Evolutionary conservation across 495 filamentous ascomycete genomes (phyloP).

Genomic region (Pseudoneurospora amorphoporcata): DNA sequence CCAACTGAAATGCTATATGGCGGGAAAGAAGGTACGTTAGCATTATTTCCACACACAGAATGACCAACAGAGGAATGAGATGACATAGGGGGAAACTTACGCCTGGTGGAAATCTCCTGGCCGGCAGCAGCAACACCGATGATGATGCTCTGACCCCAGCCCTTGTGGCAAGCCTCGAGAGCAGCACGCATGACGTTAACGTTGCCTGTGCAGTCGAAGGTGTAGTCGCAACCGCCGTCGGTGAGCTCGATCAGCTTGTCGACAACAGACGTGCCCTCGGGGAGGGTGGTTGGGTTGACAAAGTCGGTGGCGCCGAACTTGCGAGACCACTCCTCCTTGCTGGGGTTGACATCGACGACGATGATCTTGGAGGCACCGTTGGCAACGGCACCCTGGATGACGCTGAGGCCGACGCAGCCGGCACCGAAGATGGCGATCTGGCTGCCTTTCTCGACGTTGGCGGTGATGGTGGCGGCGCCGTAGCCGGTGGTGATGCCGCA

Average conservation of each 20-base stretch:
- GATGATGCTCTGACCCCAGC: slow-evolving; percentile 96
- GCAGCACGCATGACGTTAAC: slow-evolving; percentile 92
- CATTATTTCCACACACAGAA: neutral
- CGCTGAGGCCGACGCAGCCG: slow-evolving; percentile 88
- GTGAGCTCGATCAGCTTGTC: slow-evolving; percentile 94
- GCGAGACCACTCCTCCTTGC: slow-evolving; percentile 81
- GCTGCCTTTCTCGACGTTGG: slow-evolving; percentile 77
- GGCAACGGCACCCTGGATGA: slow-evolving; percentile 90
- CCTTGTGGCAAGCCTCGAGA: slow-evolving; percentile 97
- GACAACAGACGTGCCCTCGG: slow-evolving; percentile 65
- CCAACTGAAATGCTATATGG: slow-evolving; percentile 83
- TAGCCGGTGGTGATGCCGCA: slow-evolving; percentile 99
- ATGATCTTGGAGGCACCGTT: slow-evolving; percentile 84
- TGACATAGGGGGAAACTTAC: slow-evolving; percentile 46
- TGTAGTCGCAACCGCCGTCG: slow-evolving; percentile 98
- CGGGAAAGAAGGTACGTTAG: slow-evolving; percentile 12
- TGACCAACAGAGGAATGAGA: neutral
- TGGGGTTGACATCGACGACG: slow-evolving; percentile 87
- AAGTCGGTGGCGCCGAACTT: slow-evolving; percentile 98
- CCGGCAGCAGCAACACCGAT: slow-evolving; percentile 97
- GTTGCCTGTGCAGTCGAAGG: slow-evolving; percentile 98
- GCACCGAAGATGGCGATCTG: slow-evolving; percentile 93
- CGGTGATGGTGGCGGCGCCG: slow-evolving; percentile 87
- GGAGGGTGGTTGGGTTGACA: slow-evolving; percentile 79
- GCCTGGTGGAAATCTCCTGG: slow-evolving; percentile 91